Base-by-base conservation (phyloP, 768 basidiomycete genomes). In the Coprinopsis marcescibilis region DNA sequence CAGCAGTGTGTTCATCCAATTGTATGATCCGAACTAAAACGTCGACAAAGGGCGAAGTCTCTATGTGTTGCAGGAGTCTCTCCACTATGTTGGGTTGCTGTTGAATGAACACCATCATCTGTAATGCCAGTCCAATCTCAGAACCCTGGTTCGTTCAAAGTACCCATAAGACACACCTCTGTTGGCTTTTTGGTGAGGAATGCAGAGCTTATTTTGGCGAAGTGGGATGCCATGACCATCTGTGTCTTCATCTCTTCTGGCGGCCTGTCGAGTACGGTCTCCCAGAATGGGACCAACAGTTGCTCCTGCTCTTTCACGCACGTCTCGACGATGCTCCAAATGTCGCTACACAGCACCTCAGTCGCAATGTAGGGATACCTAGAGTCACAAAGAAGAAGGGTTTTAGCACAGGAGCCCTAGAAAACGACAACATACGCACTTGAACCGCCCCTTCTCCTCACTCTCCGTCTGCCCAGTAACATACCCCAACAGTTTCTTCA, bases 61-160 rank as follows among this genome's bases (percentile, higher is more conserved):
- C 89, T 50, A 98, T 82, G 57, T 95, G 89, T 26, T 72, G 71
- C 36, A 99, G 73, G 7, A 99, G 67, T 12, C 90, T 80, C 55
- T 89, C 83, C 35, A 97, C 79, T 36, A 96, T 73, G 38, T 75
- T 69, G 2, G 91, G 86, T 60, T 94, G 85, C 12, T 79, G 72
- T 63, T 86, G 83, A 50, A 99, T 89, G 65, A 96, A 97, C 32
- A 76, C 76, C 54, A 99, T 79, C 87, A 95, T 95, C 91, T 98
- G 63, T 55, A 54, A 52, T n/a, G 10, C 4, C 8, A 23, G 10
- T 23, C 21, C 38, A 40, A 24, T 36, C 35, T 17, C 13, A n/a
- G 15, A 36, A 17, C 13, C 10, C 51, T 44, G 45, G 55, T 55
- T n/a, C n/a, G n/a, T n/a, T n/a, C n/a, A n/a, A n/a, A n/a, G n/a